Conservation (phyloP, 306 rosid species). For the Gynostemma pentaphyllum region DNA sequence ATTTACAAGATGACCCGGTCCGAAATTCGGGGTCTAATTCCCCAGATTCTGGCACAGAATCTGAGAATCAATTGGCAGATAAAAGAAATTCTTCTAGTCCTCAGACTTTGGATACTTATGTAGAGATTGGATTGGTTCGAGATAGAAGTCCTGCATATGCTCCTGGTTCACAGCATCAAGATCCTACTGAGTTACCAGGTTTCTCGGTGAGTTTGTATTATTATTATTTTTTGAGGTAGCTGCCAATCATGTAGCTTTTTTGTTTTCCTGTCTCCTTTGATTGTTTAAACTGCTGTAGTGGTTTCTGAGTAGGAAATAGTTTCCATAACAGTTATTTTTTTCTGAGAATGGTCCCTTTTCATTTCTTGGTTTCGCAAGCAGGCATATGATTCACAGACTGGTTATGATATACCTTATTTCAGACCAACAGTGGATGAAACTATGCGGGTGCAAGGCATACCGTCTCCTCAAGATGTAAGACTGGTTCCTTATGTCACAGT, state of each 20-base stretch:
- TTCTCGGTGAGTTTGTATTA: conserved; percentile 57
- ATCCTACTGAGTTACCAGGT: conserved; percentile 68
- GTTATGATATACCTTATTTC: conserved; percentile 77
- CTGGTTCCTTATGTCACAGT: neutral
- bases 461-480: conserved; percentile 70
- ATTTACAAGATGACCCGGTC: conserved; percentile 38
- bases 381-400: conserved; percentile 83
- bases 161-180: conserved; percentile 57
- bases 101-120: conserved; percentile 50
- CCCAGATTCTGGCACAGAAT: conserved; percentile 40
- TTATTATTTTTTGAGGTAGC: neutral
- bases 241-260: neutral
- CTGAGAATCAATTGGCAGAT: conserved; percentile 60
- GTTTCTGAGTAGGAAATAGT: neutral
- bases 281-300: neutral
- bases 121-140: conserved; percentile 55
- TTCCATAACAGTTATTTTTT: neutral
- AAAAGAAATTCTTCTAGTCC: conserved; percentile 52
- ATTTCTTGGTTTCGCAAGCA: conserved; percentile 26
- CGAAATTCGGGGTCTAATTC: conserved; percentile 49
- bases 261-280: neutral
- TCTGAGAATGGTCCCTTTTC: neutral
- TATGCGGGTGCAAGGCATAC: conserved; percentile 45
- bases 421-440: conserved; percentile 73
- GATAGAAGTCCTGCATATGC: conserved; percentile 53